Evolutionary conservation across 805 yeast genomes (phyloP).

Genomic region (Lipomyces yamadae): DNA sequence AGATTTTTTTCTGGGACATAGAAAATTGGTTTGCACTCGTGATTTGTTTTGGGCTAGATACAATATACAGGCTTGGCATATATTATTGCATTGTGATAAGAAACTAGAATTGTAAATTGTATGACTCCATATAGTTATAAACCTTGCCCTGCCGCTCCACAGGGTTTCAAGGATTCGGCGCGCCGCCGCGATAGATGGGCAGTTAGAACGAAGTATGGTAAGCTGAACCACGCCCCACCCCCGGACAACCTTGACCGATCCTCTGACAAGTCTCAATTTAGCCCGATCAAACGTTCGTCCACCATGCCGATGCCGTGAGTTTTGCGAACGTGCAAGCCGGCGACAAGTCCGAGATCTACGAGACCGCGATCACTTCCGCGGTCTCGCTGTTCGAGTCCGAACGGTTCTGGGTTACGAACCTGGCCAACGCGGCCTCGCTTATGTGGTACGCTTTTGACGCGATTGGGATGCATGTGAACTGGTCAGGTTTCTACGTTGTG

Average conservation of each 20-base stretch:
- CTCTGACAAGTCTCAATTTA: background rate
- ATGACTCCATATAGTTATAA: too few relatives aligned
- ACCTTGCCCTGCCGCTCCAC: too few relatives aligned
- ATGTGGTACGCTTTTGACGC: constrained; percentile 87
- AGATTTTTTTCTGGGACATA: background rate
- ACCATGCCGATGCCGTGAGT: constrained; percentile 78
- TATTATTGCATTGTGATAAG: too few relatives aligned
- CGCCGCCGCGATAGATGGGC: too few relatives aligned
- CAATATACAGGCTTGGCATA: too few relatives aligned
- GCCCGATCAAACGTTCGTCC: constrained; percentile 5
- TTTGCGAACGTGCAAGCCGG: constrained; percentile 47
- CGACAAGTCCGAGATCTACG: constrained; percentile 51
- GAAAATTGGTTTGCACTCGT: background rate
- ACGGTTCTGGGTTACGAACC: constrained; percentile 84
- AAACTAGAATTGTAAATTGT: too few relatives aligned
- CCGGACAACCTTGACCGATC: too few relatives aligned
- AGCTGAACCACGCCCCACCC: too few relatives aligned
- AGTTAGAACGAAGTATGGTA: too few relatives aligned
- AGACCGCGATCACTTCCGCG: constrained; percentile 63
- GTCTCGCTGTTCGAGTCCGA: constrained; percentile 66
- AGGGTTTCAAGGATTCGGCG: too few relatives aligned
- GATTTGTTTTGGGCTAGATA: too few relatives aligned
- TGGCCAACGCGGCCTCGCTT: constrained; percentile 83
- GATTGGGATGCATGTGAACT: constrained; percentile 63
- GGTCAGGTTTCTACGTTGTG: constrained; percentile 89